Evolutionary conservation across 345 rosid species (phyloP), one percentile per base, ranked within the genome.

Genomic region (Cardamine occulta): DNA sequence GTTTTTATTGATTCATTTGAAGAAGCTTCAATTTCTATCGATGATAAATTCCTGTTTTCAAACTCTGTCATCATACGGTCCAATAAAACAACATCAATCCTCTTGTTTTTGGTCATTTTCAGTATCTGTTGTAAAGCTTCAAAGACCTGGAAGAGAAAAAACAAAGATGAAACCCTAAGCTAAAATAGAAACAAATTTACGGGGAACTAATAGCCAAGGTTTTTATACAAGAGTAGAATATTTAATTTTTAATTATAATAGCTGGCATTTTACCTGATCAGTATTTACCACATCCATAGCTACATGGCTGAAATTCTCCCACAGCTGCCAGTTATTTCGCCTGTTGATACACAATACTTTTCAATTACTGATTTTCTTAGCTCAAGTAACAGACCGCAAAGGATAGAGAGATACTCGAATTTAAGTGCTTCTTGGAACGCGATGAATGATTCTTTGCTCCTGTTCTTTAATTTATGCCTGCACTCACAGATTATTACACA

Each of bases 371-470:
- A 10, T 39, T 31, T 51, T 58, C 19, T 21, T 15, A 49, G 29
- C 34, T 58, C 74, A 24, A 40, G 15, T 51, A 24, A 40, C 55
- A 59, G 15, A 59, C 54, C n/a, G 74, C 34, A 40, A 63, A 78
- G 78, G 57, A 75, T 58, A 64, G 78, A 62, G 44, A 68, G 61
- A 51, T 21, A 94, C 97, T 94, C 91, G 83, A 86, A 90, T 78
- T 90, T 95, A 61, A 95, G 84, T 23, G 99, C 99, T 83, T 95
- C 97, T 87, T 88, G 88, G 86, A 90, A 95, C 32, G 99, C 91
- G 52, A 89, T 86, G 76, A 88, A 91, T 56, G 97, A 81, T 80
- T 92, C 97, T 81, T 88, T 92, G 81, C 82, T 90, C 88, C 73
- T 90, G 84, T 88, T 92, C 83, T 85, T 91, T 24, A 86, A 67